Percentiles rank a stretch among this genome's conserved stretches.
Evolutionary conservation across 1,284 basidiomycete genomes (phyloP).

Genomic region (Tremellales sp.): DNA sequence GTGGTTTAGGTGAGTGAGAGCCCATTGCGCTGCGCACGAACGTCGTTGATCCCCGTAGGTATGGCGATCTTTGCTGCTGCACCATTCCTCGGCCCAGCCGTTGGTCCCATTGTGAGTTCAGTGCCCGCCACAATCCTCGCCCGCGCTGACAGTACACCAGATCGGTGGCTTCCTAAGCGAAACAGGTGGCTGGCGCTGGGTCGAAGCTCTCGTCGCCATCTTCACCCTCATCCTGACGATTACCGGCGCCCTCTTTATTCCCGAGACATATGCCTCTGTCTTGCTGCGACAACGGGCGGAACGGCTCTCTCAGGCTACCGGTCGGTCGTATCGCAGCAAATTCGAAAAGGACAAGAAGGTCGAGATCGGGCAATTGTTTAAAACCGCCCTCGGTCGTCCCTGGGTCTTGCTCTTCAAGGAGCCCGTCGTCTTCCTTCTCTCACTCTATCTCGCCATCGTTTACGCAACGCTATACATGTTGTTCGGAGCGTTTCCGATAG

Average conservation of each 20-base stretch:
- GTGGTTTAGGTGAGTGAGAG: constrained; percentile 46
- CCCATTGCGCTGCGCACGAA: too few relatives aligned
- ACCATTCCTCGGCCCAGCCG: constrained; percentile 49
- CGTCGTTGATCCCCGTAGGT: too few relatives aligned
- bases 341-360: constrained; percentile 45
- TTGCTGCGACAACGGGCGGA: constrained; percentile 45
- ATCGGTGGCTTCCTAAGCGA: constrained; percentile 45
- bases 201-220: constrained; percentile 63
- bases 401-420: constrained; percentile 50
- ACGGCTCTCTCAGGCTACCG: constrained; percentile 44
- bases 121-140: background rate
- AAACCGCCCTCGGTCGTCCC: constrained; percentile 45
- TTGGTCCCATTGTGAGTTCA: constrained; percentile 42
- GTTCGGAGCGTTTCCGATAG: constrained; percentile 45
- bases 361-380: constrained; percentile 36
- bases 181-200: constrained; percentile 49
- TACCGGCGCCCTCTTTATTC: constrained; percentile 31
- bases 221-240: constrained; percentile 45
- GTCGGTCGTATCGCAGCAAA: constrained; percentile 41
- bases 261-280: constrained; percentile 51
- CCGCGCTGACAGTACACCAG: constrained; percentile 30
- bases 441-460: constrained; percentile 38
- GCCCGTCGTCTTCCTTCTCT: constrained; percentile 48
- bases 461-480: constrained; percentile 42
- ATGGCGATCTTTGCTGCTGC: constrained; percentile 46